Evolutionary conservation across 2,329 filamentous ascomycete species (phyloP).

Genomic region (Talaromyces sp.): DNA sequence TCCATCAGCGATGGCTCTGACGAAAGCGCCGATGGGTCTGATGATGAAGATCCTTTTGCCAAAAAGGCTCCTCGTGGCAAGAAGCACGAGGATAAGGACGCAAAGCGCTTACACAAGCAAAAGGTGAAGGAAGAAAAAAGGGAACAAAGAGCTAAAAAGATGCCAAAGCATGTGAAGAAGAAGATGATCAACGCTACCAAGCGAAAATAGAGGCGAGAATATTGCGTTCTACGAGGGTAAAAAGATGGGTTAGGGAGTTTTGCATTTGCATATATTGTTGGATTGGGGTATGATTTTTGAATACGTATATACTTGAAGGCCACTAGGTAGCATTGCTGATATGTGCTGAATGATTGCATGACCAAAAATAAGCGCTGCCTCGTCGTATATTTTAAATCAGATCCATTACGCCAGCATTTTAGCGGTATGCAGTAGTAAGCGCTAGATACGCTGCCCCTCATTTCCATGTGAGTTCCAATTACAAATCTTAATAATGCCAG

Average conservation of each 20-base stretch:
- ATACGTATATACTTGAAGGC: not conserved
- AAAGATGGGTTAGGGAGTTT: not conserved
- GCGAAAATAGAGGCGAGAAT: constrained; percentile 30
- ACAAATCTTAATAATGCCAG: not conserved
- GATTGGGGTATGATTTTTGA: not conserved
- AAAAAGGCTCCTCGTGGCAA: constrained; percentile 73
- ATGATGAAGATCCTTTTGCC: constrained; percentile 49
- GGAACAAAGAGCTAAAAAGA: constrained; percentile 89
- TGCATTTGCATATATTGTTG: constrained; percentile 6
- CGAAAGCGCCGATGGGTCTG: constrained; percentile 37
- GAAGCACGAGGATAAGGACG: constrained; percentile 85
- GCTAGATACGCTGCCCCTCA: not conserved
- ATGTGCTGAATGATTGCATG: not conserved
- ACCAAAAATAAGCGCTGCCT: not conserved
- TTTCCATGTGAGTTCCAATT: not conserved
- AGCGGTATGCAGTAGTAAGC: not conserved
- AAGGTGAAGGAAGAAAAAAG: constrained; percentile 93
- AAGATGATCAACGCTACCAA: constrained; percentile 60
- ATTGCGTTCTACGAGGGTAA: not conserved
- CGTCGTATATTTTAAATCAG: too few species aligned
- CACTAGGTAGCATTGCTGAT: not conserved
- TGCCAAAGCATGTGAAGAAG: constrained; percentile 96
- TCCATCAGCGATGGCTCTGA: constrained; percentile 40
- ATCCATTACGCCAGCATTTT: not conserved
- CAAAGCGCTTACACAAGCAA: constrained; percentile 82